Base-by-base conservation (phyloP, 2,329 filamentous ascomycete genomes). In the Paramyrothecium roridum region DNA sequence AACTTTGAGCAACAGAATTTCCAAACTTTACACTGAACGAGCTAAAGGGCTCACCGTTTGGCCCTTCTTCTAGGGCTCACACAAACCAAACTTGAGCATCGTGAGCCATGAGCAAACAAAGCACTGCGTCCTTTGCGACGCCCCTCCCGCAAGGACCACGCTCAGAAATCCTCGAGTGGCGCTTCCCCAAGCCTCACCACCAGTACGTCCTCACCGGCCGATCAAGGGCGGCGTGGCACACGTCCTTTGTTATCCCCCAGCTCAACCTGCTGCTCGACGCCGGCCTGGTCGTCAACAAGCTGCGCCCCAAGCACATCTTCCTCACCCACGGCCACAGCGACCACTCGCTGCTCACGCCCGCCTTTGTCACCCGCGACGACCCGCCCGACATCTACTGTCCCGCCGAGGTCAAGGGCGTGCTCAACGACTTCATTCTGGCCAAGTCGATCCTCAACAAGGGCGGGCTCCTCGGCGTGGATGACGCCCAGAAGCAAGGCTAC, bases 201-300 rank as follows among this genome's bases (percentile, higher is more conserved):
- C 70, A 76, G 50, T 70, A 70, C 54, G 67, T 76, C 3, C 68
- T 80, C 11, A 78, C 76, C 1, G 78, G 78, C 53, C 71, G 72
- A 23, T 80, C 77, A 8, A 74, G 77, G 16, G 78, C 78, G 8
- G 77, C 77, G 16, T 80, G 77, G 78, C 77, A 80, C 64, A 80
- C 78, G 2, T 79, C 76, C 6, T 80, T 80, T 56, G 66, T 80
- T 48, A 73, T 80, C 52, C 77, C 78, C 1, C 74, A 79, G 57
- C 74, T 80, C 52, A 76, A 79, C 55, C 68, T 80, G 23, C 73
- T 80, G 3, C 75, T 80, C 34, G 78, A 80, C 62, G 76, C 77
- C 2, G 78, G 78, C 2, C 69, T 80, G 43, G 66, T 68, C 53
- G 72, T 80, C 61, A 79, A 78, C 66, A 73, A 72, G 30, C 60